phyloP scores from a whole-genome alignment of 371 early-diverging fungal species.

The Zychaea mexicana region DNA sequence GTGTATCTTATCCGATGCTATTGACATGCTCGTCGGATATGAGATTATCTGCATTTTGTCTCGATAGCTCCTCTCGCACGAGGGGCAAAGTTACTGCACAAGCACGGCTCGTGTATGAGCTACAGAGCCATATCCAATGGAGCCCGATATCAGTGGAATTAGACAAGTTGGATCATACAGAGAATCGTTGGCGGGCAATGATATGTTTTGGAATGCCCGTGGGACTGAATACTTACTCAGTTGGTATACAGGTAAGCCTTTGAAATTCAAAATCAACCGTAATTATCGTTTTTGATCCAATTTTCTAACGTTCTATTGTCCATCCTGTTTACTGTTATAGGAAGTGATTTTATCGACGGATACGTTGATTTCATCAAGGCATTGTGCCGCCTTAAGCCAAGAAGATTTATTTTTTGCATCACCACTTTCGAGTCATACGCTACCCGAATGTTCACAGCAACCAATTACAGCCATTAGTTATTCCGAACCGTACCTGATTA shows the following conservation, averaged over 20 bases:
- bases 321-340: slow-evolving; percentile 14
- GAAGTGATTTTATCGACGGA: slow-evolving; percentile 28
- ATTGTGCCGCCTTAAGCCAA: slow-evolving; percentile 25
- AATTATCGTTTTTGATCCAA: neutral
- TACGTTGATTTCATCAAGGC: slow-evolving; percentile 28
- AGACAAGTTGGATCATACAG: slow-evolving; percentile 4
- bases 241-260: slow-evolving; percentile 41
- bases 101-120: slow-evolving; percentile 26
- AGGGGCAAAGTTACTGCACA: neutral
- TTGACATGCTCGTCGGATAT: slow-evolving; percentile 33
- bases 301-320: neutral
- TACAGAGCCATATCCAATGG: slow-evolving; percentile 41
- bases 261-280: neutral
- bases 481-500: slow-evolving; percentile 42
- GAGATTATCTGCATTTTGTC: slow-evolving; percentile 31
- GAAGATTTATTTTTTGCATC: slow-evolving; percentile 22
- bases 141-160: slow-evolving; percentile 27
- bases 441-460: slow-evolving; percentile 4
- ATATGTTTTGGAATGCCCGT: slow-evolving; percentile 39
- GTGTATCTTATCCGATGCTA: slow-evolving; percentile 34
- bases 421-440: neutral
- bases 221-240: slow-evolving; percentile 27
- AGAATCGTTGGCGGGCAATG: slow-evolving; percentile 29
- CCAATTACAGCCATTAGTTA: slow-evolving; percentile 36
- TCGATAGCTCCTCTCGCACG: slow-evolving; percentile 6